Percentiles rank a stretch among this genome's conserved stretches.
These are phyloP conservation scores for Clarireedia monteithiana DNA, from an alignment of 2,329 filamentous ascomycete species.

Conservation along the genomic window DNA sequence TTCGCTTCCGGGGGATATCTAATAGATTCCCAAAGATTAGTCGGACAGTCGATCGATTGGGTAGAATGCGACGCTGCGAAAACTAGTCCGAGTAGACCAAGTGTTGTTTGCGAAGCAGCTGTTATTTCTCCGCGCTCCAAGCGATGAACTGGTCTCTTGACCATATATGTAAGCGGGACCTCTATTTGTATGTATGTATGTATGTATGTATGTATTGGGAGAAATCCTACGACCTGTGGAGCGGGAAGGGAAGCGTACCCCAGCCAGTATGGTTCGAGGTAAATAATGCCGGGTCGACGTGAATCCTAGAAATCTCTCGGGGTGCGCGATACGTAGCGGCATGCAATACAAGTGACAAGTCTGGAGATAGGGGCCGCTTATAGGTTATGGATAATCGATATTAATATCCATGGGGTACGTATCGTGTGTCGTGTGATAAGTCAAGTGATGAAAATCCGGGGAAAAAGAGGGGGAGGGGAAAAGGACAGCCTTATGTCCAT, in stretches of 20 bases:
- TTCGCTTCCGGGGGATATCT: too few species aligned
- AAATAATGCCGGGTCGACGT: neutral
- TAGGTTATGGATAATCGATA: neutral
- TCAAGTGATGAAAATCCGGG: neutral
- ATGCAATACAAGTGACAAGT: too few species aligned
- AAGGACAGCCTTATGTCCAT: neutral
- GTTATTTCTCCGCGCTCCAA: too few species aligned
- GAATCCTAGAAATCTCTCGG: neutral
- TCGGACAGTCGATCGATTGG: neutral
- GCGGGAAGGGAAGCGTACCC: neutral
- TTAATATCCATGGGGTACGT: neutral
- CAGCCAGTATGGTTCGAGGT: neutral
- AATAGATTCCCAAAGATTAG: neutral
- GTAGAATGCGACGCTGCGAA: constrained; percentile 1
- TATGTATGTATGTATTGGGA: neutral
- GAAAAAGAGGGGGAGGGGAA: neutral
- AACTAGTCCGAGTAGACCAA: neutral
- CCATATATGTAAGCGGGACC: neutral
- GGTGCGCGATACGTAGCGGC: too few species aligned
- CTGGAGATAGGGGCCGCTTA: too few species aligned
- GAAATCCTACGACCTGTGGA: neutral
- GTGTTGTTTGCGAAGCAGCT: too few species aligned
- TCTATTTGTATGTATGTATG: neutral
- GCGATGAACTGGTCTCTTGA: neutral
- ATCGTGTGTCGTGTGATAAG: neutral